Percentiles rank a stretch among this genome's conserved stretches.
These are phyloP conservation scores for Ichthyophthirius multifiliis DNA, from an alignment of 169 alveolate species.

Conservation along the genomic window DNA sequence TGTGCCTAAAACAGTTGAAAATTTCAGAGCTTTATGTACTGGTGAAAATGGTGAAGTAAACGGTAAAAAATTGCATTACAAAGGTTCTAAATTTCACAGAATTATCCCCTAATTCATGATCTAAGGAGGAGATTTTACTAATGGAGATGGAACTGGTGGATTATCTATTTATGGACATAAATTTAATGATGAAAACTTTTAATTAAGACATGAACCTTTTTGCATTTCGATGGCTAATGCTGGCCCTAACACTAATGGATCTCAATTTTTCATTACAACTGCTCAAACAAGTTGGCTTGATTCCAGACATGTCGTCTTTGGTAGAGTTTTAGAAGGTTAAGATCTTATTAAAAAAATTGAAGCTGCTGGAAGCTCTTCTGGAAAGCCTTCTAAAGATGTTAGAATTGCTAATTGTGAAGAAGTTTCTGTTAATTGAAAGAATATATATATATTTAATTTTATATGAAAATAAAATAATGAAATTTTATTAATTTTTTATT, in stretches of 20 bases:
- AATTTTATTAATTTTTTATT: too few species aligned
- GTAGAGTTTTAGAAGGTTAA: conserved; percentile 58
- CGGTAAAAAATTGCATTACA: conserved; percentile 90
- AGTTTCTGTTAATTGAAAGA: conserved; percentile 19
- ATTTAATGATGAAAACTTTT: conserved; percentile 72
- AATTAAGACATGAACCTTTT: conserved; percentile 72
- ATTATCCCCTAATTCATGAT: conserved; percentile 63
- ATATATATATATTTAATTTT: too few species aligned
- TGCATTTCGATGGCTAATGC: conserved; percentile 76
- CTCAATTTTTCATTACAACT: conserved; percentile 74
- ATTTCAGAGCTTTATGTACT: conserved; percentile 74
- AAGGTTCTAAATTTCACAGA: conserved; percentile 73
- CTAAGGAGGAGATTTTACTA: conserved; percentile 79
- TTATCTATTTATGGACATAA: conserved; percentile 67
- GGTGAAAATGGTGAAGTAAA: conserved; percentile 81
- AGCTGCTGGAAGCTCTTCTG: conserved; percentile 52
- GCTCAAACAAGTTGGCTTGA: conserved; percentile 56
- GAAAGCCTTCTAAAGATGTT: conserved; percentile 46
- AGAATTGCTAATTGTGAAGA: conserved; percentile 62
- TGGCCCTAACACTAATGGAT: conserved; percentile 75
- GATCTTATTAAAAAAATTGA: conserved; percentile 63
- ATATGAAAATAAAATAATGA: too few species aligned
- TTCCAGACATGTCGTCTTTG: conserved; percentile 82
- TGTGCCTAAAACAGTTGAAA: conserved; percentile 60
- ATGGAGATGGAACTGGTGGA: conserved; percentile 76